phyloP scores from a whole-genome alignment of 805 yeast genomes.

The Kuraishia piskuri region DNA sequence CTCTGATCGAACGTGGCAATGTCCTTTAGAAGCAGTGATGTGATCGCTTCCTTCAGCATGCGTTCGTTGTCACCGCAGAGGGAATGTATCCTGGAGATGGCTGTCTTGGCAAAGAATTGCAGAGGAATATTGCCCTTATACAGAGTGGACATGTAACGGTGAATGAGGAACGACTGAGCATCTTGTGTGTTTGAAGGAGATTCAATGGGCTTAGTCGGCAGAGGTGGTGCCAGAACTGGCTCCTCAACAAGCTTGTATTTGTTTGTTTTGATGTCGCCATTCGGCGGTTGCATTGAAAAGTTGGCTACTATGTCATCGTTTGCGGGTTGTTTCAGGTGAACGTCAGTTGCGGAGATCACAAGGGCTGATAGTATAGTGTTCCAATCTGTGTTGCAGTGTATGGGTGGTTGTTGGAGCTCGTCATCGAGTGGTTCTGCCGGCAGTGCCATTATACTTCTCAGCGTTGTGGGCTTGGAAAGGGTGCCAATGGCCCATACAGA shows the following conservation, averaged over 20 bases:
- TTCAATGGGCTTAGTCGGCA: background rate
- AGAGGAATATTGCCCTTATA: constrained; percentile 17
- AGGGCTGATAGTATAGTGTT: background rate
- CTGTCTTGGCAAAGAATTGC: constrained; percentile 21
- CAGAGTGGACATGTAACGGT: constrained; percentile 18
- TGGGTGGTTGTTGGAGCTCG: background rate
- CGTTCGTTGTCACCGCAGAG: constrained; percentile 5
- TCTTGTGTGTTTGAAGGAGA: background rate
- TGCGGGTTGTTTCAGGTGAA: background rate
- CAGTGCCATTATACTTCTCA: background rate
- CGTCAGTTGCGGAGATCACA: background rate
- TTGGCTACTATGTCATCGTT: background rate
- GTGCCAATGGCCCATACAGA: background rate
- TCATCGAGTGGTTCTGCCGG: background rate
- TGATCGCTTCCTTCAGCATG: constrained; percentile 8
- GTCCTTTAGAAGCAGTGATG: constrained; percentile 11
- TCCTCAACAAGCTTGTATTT: background rate
- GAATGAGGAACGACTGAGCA: constrained; percentile 7
- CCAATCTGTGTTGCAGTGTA: background rate
- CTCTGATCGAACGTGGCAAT: constrained; percentile 14
- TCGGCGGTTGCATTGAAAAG: background rate
- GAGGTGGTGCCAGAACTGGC: background rate
- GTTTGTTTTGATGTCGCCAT: background rate
- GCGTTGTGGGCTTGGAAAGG: background rate
- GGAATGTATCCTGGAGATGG: constrained; percentile 19